phyloP scores from a whole-genome alignment of 176 grass and related monocot genomes.

The Ampelocalamus luodianensis region DNA sequence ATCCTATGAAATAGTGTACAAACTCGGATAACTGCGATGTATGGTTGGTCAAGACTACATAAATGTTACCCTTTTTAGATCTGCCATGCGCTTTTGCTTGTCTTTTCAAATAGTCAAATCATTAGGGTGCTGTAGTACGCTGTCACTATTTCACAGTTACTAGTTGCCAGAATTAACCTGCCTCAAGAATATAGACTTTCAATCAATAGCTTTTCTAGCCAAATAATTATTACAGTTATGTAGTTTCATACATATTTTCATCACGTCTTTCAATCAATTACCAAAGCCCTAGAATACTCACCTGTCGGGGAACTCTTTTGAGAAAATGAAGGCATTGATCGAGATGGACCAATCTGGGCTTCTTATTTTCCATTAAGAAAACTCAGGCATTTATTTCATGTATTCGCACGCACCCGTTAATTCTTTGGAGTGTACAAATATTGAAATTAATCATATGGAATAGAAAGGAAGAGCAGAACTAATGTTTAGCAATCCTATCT shows the following conservation, averaged over 20 bases:
- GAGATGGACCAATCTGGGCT: neutral
- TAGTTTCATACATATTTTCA: neutral
- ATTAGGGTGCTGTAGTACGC: neutral
- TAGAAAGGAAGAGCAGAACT: neutral
- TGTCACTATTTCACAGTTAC: constrained; percentile 32
- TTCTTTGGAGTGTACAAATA: neutral
- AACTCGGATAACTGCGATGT: constrained; percentile 6
- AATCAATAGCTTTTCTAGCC: neutral
- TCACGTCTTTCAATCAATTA: neutral
- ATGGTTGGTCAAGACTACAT: constrained; percentile 8
- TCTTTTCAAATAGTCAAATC: constrained; percentile 41
- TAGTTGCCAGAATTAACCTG: neutral
- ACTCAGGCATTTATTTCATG: constrained; percentile 8
- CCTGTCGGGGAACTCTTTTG: neutral
- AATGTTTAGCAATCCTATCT: neutral
- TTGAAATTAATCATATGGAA: constrained; percentile 8
- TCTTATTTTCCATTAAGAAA: neutral
- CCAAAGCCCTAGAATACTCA: neutral
- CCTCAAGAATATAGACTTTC: neutral
- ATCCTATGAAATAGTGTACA: constrained; percentile 21
- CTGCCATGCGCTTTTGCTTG: constrained; percentile 15
- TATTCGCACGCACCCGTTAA: neutral
- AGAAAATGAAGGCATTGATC: constrained; percentile 27
- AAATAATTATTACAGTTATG: neutral
- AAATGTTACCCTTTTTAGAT: constrained; percentile 12